Evolutionary conservation across 257 asterid species (phyloP).

Genomic region (Primulina huaijiensis): DNA sequence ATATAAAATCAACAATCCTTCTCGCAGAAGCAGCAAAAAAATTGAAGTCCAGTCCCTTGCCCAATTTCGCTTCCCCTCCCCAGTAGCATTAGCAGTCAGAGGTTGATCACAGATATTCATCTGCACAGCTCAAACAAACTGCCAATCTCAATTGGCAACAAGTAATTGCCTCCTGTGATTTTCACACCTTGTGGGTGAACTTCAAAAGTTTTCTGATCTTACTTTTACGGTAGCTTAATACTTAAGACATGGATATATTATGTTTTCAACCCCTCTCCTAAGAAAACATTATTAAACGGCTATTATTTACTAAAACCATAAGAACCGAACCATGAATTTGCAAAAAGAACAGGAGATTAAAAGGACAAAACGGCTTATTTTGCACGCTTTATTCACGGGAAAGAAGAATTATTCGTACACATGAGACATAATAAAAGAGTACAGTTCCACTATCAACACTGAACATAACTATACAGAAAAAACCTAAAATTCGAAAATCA

Average conservation of each 20-base stretch:
- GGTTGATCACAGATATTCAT: background rate
- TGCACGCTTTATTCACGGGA: constrained; percentile 17
- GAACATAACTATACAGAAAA: constrained; percentile 5
- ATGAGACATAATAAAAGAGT: background rate
- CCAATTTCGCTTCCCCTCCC: background rate
- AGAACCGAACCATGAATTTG: too few species aligned
- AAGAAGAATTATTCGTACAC: background rate
- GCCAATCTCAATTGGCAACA: background rate
- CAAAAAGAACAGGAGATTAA: background rate
- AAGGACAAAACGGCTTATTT: constrained; percentile 3
- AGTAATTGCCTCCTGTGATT: background rate
- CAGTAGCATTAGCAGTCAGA: background rate
- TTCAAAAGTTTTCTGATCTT: too few species aligned
- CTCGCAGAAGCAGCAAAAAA: background rate
- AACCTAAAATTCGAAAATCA: constrained; percentile 10
- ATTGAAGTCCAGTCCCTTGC: background rate
- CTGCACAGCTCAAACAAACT: background rate
- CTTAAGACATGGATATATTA: background rate
- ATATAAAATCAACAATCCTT: background rate
- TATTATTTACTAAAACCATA: too few species aligned
- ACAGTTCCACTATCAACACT: background rate
- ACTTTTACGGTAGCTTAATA: too few species aligned
- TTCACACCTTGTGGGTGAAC: too few species aligned
- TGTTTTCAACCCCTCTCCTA: constrained; percentile 1
- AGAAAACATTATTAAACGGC: background rate